Base-by-base conservation (phyloP, 2,329 filamentous ascomycete genomes). In the Nemania diffusa region DNA sequence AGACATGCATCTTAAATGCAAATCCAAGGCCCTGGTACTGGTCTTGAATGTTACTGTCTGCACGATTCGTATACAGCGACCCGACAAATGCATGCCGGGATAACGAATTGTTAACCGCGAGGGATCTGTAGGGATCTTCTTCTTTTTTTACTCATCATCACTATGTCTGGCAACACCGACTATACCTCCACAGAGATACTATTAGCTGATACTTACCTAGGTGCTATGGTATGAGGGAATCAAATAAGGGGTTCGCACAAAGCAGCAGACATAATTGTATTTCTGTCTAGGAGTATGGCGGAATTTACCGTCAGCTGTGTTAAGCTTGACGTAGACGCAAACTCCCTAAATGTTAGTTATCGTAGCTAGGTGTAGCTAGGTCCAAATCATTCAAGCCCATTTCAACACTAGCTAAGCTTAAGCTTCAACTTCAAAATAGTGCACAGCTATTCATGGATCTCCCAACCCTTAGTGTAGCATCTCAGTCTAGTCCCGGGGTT, bases 31-130 rank as follows among this genome's bases (percentile, higher is more conserved):
- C 52, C 22, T 13, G 17, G 52, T 37, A 40, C n/a, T 29, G 7
- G 13, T 22, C 24, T 40, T 32, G 5, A 44, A 63, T 53, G 53
- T 46, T 32, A 13, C 46, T 15, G 26, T 46, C 44, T 64, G 61
- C 55, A 64, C 37, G 26, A 44, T 64, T 46, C 61, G 61, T 64
- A 58, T 64, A 64, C 4, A 34, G 53, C 6, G 53, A 63, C 7
- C 24, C 34, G 46, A 52, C 24, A 52, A 7, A 40, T 24, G 24
- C 29, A 46, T 29, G 7, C 46, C 26, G 17, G 52, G 24, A 15
- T 51, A 50, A n/a, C 52, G 8, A 29, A 50, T 51, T 40, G 2
- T 29, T 9, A 11, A 42, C 29, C 8, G 15, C 20, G 22, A 24
- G 20, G 17, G 8, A 6, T 15, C 20, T 7, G 6, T 17, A 56